These are phyloP conservation scores for Crithidia sp. DNA, from an alignment of 208 protist species.

Conservation along the genomic window DNA sequence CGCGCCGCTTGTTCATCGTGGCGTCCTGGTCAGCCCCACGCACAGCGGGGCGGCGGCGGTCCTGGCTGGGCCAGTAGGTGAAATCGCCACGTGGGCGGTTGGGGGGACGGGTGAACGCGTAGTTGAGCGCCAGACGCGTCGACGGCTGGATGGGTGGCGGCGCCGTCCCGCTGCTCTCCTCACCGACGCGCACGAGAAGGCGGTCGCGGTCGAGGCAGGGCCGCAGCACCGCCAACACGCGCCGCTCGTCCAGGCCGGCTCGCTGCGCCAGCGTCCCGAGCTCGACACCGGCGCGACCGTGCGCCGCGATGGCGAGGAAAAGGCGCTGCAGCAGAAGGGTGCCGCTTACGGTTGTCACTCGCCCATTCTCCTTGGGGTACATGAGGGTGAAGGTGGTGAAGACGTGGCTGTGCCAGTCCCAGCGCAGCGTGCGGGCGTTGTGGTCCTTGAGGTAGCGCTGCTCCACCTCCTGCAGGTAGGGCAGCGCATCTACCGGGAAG, in stretches of 20 bases:
- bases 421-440: conserved; percentile 22
- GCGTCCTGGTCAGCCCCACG: conserved; percentile 12
- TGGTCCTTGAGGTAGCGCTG: conserved; percentile 21
- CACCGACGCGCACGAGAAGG: conserved; percentile 21
- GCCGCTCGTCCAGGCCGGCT: conserved; percentile 16
- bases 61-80: conserved; percentile 30
- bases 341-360: conserved; percentile 37
- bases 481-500: conserved; percentile 33
- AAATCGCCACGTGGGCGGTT: conserved; percentile 31
- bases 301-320: conserved; percentile 40
- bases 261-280: conserved; percentile 34
- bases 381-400: conserved; percentile 33
- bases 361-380: conserved; percentile 37
- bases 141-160: neutral
- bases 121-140: conserved; percentile 44
- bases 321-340: conserved; percentile 43
- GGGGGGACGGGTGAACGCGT: conserved; percentile 26
- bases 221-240: conserved; percentile 12
- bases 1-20: conserved; percentile 22
- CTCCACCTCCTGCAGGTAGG: conserved; percentile 27
- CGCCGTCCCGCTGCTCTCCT: neutral
- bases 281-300: conserved; percentile 30
- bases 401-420: conserved; percentile 35
- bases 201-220: conserved; percentile 30
- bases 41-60: conserved; percentile 15